phyloP scores from a whole-genome alignment of 2,329 filamentous ascomycete species.

The Bertia moriformis region DNA sequence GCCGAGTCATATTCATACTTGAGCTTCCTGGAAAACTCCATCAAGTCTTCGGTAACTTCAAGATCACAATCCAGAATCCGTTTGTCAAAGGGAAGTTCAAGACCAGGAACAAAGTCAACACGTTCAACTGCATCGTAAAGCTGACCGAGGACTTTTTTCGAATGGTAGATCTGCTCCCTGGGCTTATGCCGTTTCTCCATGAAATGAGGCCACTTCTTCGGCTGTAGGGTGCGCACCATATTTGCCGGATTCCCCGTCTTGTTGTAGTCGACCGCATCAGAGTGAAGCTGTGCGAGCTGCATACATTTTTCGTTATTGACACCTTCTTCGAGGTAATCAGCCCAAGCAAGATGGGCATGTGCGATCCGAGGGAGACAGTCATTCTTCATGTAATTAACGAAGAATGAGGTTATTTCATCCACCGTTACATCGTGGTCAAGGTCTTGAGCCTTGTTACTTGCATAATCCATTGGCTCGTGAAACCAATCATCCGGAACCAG shows the following conservation, averaged over 20 bases:
- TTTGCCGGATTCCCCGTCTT: constrained; percentile 72
- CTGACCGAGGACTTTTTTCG: constrained; percentile 58
- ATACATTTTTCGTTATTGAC: constrained; percentile 56
- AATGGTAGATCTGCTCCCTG: constrained; percentile 34
- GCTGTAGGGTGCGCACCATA: constrained; percentile 46
- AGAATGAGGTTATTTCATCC: constrained; percentile 68
- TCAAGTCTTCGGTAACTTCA: constrained; percentile 31
- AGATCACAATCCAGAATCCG: constrained; percentile 30
- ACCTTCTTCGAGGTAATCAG: constrained; percentile 48
- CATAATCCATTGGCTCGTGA: constrained; percentile 64
- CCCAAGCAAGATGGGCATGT: constrained; percentile 62
- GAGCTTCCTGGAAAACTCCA: constrained; percentile 38
- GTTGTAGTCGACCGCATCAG: constrained; percentile 81
- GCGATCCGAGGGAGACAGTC: constrained; percentile 71
- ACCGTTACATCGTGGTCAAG: constrained; percentile 51
- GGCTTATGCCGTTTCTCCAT: constrained; percentile 52
- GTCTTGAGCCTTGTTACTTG: constrained; percentile 35
- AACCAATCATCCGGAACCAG: constrained; percentile 62
- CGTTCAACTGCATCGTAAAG: constrained; percentile 64
- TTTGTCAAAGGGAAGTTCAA: constrained; percentile 23
- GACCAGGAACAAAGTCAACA: constrained; percentile 60
- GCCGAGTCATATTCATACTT: constrained; percentile 68
- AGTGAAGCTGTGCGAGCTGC: constrained; percentile 65
- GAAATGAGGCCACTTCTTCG: constrained; percentile 66
- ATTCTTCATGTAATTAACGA: constrained; percentile 85